Conservation (phyloP, 306 rosid species). For the Canavalia ensiformis region DNA sequence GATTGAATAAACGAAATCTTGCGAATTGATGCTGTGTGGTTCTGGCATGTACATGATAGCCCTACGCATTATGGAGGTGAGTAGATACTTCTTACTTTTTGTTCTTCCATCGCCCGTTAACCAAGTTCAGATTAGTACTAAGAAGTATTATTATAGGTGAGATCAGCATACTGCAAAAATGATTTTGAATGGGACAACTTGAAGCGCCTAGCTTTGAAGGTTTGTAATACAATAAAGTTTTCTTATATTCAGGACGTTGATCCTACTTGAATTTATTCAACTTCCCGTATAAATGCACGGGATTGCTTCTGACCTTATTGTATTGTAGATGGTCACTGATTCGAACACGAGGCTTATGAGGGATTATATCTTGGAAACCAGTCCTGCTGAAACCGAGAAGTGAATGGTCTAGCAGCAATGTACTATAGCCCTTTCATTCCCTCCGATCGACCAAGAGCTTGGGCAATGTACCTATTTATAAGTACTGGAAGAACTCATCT, state of each 20-base stretch:
- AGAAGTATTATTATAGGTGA: slow-evolving; percentile 61
- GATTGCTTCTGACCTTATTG: slow-evolving; percentile 39
- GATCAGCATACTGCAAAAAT: slow-evolving; percentile 85
- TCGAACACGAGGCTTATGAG: slow-evolving; percentile 85
- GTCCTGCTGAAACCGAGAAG: slow-evolving; percentile 60
- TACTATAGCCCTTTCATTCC: slow-evolving; percentile 2
- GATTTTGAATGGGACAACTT: slow-evolving; percentile 96
- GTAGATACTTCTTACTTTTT: slow-evolving; percentile 40
- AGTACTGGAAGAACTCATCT: slow-evolving; percentile 20
- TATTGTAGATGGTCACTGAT: slow-evolving; percentile 75
- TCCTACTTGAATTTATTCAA: neutral
- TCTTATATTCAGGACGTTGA: slow-evolving; percentile 13
- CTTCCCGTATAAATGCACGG: neutral
- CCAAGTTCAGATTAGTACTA: slow-evolving; percentile 19
- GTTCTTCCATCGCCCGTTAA: slow-evolving; percentile 21
- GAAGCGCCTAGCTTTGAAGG: slow-evolving; percentile 75
- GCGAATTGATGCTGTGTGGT: slow-evolving; percentile 18
- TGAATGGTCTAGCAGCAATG: slow-evolving; percentile 32
- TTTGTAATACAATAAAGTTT: slow-evolving; percentile 33
- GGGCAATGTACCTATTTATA: slow-evolving; percentile 7
- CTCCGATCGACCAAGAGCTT: neutral
- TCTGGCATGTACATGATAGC: slow-evolving; percentile 64
- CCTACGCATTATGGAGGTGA: slow-evolving; percentile 87
- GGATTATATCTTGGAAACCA: slow-evolving; percentile 80
- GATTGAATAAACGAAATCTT: slow-evolving; percentile 46